Evolutionary conservation across 2,329 filamentous ascomycete species (phyloP).

Genomic region (Tolypocladium sp.): DNA sequence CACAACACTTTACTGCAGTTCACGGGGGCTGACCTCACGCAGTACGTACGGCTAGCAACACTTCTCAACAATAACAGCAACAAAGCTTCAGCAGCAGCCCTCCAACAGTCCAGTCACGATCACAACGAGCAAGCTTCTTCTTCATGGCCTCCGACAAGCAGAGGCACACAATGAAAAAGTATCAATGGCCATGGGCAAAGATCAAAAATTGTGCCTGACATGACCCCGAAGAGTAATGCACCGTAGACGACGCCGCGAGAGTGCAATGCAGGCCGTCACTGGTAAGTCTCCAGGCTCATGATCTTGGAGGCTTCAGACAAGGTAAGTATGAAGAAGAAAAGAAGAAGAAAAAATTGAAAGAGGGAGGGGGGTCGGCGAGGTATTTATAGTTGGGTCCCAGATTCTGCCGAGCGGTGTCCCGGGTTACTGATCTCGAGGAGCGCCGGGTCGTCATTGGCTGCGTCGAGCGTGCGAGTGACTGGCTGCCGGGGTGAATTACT

Average conservation of each 20-base stretch:
- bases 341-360: conserved; percentile 6
- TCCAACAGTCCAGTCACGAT: neutral
- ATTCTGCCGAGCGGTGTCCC: conserved; percentile 7
- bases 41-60: neutral
- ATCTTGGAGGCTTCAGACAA: conserved; percentile 32
- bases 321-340: conserved; percentile 42
- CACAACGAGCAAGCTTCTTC: conserved; percentile 22
- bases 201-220: conserved; percentile 44
- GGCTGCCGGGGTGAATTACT: neutral
- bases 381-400: conserved; percentile 3
- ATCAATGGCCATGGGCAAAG: too few relatives aligned
- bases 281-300: conserved; percentile 30
- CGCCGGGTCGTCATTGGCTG: neutral
- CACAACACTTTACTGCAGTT: neutral
- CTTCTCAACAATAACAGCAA: neutral
- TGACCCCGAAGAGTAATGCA: conserved; percentile 43
- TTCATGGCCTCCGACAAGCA: conserved; percentile 29
- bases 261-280: conserved; percentile 43
- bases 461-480: neutral
- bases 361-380: neutral
- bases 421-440: neutral
- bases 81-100: neutral
- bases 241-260: conserved; percentile 33
- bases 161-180: conserved; percentile 34
- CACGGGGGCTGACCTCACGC: too few relatives aligned